Evolutionary conservation across 2,329 filamentous ascomycete species (phyloP), one percentile per base, ranked within the genome.

Genomic region (Scytalidium sp.): DNA sequence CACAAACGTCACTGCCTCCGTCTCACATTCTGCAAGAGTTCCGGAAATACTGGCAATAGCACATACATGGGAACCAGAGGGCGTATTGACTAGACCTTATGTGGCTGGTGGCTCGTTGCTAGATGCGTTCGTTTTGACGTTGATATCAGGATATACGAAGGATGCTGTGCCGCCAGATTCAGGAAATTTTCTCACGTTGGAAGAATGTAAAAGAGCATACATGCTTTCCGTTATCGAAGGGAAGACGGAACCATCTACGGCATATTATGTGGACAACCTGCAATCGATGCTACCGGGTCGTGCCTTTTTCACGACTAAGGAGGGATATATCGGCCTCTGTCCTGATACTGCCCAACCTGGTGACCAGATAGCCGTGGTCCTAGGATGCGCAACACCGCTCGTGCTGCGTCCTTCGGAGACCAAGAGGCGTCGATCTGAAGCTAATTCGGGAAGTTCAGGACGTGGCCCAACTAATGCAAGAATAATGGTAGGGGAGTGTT

Each of bases 331-430:
- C 29, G 49, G 49, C 5, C 19, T 51, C 13, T 41, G 49, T 13
- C 40, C 45, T 3, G 40, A 15, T 17, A 20, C 4, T n/a, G 25
- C 29, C 11, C 45, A 40, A 32, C 45, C 41, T 21, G 27, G 41
- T 41, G 45, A 47, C 36, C 41, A 41, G 17, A 43, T 51, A 5
- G 32, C 15, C 4, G 32, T 36, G 13, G 15, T 36, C 5, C 32
- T 36, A 62, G 78, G 75, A 46, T 67, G 32, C 32, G 32, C 32
- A 36, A 36, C 32, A 7, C 32, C 32, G 13, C 5, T 36, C 17
- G 13, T 69, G 19, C 13, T 36, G 11, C 32, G 32, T 36, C 32
- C 32, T n/a, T 10, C 32, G 13, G 32, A 36, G 32, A 36, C 5
- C 17, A 8, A 5, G 17, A 36, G 17, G 32, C 32, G 32, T 4